Evolutionary conservation across 2,329 filamentous ascomycete genomes (phyloP).

Genomic region (Curvularia sp.): DNA sequence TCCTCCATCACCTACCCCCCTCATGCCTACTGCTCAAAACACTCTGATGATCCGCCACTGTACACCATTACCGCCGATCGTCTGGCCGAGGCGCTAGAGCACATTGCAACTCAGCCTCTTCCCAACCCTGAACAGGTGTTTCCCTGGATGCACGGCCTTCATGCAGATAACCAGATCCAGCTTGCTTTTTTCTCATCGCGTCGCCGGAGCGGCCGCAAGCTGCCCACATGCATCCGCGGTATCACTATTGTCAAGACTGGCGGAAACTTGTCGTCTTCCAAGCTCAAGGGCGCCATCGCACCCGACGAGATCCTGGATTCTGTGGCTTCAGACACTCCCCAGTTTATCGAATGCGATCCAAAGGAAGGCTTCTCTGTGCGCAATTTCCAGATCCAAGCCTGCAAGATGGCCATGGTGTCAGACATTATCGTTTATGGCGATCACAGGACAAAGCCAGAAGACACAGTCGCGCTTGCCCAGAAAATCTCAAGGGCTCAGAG

Average conservation of each 20-base stretch:
- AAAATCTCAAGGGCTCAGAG: conserved; percentile 77
- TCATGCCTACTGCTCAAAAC: conserved; percentile 65
- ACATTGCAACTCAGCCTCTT: conserved; percentile 78
- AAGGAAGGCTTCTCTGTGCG: conserved; percentile 91
- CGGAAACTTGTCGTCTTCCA: conserved; percentile 74
- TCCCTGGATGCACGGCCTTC: conserved; percentile 93
- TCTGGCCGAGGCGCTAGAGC: conserved; percentile 76
- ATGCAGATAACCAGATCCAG: conserved; percentile 87
- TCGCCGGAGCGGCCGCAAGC: conserved; percentile 72
- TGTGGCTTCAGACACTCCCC: conserved; percentile 55
- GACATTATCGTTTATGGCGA: conserved; percentile 94
- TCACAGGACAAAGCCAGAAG: conserved; percentile 66
- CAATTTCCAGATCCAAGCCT: conserved; percentile 95
- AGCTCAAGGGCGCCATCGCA: conserved; percentile 85
- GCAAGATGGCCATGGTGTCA: conserved; percentile 85
- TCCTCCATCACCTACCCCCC: conserved; percentile 80
- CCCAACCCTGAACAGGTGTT: conserved; percentile 88
- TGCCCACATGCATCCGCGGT: conserved; percentile 78
- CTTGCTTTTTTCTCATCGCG: conserved; percentile 86
- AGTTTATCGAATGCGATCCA: conserved; percentile 86
- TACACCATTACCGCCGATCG: conserved; percentile 75
- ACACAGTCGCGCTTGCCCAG: conserved; percentile 69
- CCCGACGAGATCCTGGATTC: conserved; percentile 77
- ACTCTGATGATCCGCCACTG: conserved; percentile 62
- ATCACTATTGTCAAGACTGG: conserved; percentile 90